Base-by-base conservation (phyloP, 257 asterid genomes). In the Petrea volubilis region DNA sequence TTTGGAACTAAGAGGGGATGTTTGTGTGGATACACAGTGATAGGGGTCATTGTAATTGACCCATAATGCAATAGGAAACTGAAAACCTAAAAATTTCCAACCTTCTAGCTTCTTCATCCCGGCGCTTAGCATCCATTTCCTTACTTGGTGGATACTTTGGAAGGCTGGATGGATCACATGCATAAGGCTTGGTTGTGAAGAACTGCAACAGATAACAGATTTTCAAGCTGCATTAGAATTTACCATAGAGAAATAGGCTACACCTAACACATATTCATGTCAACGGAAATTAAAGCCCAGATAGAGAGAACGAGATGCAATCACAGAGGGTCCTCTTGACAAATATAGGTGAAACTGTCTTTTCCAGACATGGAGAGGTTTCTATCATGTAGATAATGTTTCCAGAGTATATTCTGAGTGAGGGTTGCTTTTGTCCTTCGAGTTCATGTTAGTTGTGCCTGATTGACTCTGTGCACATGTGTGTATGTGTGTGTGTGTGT, bases 81-180 rank as follows among this genome's bases (percentile, higher is more conserved):
- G 36, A 18, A 74, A n/a, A 57, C 11, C 66, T 8, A 64, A 20
- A 55, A 64, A 34, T 63, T 44, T 29, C 62, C 28, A 51, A 86
- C 92, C 86, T 81, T 76, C 78, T 74, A 15, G 84, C 71, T 76
- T 82, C 84, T 72, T 79, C 84, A 72, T 82, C 85, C 29, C 78
- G 80, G 29, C 72, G 63, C 76, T 81, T 77, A 43, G 80, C 81
- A 77, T 84, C 83, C 68, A 82, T 79, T 73, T 81, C 92, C 74
- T 83, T 83, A 78, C 84, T 77, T 28, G 92, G 87, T 47, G 86
- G 89, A 67, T 81, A 86, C 63, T 80, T 78, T 49, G 92, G 92
- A 74, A 86, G 78, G 77, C 77, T 81, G 21, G 79, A 83, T 73
- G 87, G 89, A 70, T 86, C 89, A 81, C 84, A 86, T 64, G 89